Evolutionary conservation across 1,284 basidiomycete species (phyloP).

Genomic region (Psilocybe mexicana): DNA sequence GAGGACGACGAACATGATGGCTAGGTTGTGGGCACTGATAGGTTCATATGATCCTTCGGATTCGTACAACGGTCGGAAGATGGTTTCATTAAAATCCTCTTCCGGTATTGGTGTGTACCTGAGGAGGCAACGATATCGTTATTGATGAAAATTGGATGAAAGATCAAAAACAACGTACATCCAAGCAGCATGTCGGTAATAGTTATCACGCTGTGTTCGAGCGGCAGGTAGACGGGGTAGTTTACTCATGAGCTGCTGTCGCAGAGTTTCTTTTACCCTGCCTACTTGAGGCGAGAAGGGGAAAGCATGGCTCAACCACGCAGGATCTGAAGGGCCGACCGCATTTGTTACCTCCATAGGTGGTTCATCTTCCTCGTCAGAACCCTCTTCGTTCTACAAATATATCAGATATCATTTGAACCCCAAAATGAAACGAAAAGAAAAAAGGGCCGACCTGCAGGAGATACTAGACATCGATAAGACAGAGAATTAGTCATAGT

Average conservation of each 20-base stretch:
- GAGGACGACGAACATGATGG: slow-evolving; percentile 46
- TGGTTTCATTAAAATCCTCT: slow-evolving; percentile 49
- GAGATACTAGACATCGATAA: slow-evolving; percentile 37
- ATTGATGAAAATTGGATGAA: background rate
- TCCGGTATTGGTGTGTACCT: slow-evolving; percentile 66
- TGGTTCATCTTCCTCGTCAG: slow-evolving; percentile 50
- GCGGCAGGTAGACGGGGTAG: slow-evolving; percentile 49
- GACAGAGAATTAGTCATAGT: slow-evolving; percentile 6
- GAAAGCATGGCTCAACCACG: slow-evolving; percentile 61
- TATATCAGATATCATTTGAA: slow-evolving; percentile 13
- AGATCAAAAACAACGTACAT: slow-evolving; percentile 46
- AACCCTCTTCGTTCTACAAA: slow-evolving; percentile 55
- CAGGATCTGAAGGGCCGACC: slow-evolving; percentile 48
- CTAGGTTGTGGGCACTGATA: slow-evolving; percentile 46
- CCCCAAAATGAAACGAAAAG: slow-evolving; percentile 1
- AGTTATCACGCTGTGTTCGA: slow-evolving; percentile 46
- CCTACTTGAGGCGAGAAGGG: slow-evolving; percentile 50
- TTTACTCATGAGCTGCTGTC: slow-evolving; percentile 42
- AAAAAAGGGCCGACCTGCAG: slow-evolving; percentile 36
- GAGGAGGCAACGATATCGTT: background rate
- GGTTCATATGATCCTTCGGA: slow-evolving; percentile 40
- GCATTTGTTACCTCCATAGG: slow-evolving; percentile 33
- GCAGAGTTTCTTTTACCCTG: slow-evolving; percentile 44
- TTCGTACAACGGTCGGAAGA: slow-evolving; percentile 57
- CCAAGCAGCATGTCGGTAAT: slow-evolving; percentile 68